These are phyloP conservation scores for Breviolum minutum DNA, from an alignment of 73 alveolate genomes.

Conservation along the genomic window DNA sequence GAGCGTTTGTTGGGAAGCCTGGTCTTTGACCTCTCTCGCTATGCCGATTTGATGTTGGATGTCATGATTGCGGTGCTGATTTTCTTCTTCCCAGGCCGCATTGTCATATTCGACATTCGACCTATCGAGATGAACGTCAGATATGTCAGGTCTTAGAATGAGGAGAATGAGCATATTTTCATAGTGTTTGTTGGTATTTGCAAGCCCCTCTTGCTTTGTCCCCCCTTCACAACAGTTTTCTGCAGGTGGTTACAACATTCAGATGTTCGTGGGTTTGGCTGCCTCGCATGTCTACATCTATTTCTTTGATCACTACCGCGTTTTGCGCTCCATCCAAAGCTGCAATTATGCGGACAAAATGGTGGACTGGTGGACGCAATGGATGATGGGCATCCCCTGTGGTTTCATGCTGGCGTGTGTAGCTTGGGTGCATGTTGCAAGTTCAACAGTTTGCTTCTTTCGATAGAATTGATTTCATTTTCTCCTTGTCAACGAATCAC, in stretches of 20 bases:
- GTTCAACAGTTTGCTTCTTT: no score
- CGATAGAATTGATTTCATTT: no score
- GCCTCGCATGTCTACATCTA: slow-evolving; percentile 90
- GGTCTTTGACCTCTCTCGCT: slow-evolving; percentile 90
- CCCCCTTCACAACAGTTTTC: no score
- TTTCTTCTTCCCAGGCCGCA: slow-evolving; percentile 70
- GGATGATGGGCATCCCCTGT: slow-evolving; percentile 86
- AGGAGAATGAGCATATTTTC: no score
- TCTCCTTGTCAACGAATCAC: no score
- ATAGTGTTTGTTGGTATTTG: not conserved
- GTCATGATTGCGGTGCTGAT: slow-evolving; percentile 84
- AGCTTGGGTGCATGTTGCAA: not conserved
- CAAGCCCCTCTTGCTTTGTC: not conserved
- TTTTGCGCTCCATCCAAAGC: slow-evolving; percentile 83
- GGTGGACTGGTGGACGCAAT: slow-evolving; percentile 95
- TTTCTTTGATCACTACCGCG: slow-evolving; percentile 79
- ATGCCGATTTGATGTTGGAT: slow-evolving; percentile 54
- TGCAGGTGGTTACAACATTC: slow-evolving; percentile 68
- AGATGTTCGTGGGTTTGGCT: slow-evolving; percentile 86
- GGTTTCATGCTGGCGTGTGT: slow-evolving; percentile 75
- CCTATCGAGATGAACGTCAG: no score
- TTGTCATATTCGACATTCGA: no score
- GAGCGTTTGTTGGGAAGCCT: slow-evolving; percentile 51
- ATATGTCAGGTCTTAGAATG: no score
- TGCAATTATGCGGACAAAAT: slow-evolving; percentile 89